Base-by-base conservation (phyloP, 2,329 filamentous ascomycete genomes). In the Chaetomium olivaceum region DNA sequence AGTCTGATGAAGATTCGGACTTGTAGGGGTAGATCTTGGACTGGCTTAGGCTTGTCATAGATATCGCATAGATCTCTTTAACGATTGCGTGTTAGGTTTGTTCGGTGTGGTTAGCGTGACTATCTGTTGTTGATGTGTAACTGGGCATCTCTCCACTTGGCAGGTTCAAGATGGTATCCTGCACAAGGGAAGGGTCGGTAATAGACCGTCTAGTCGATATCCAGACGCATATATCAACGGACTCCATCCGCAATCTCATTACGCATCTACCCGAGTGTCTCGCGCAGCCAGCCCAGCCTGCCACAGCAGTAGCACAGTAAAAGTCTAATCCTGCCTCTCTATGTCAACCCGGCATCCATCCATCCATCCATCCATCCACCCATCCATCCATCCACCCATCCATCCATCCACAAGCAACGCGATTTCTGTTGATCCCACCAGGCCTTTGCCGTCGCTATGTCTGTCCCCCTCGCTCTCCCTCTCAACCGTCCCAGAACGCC, bases 1-100 rank as follows among this genome's bases (percentile, higher is more conserved):
- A 27, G 2, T 64, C 62, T 39, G 62, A 61, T 27, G 63, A 62
- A 4, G 63, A 65, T 12, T 6, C 11, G 19, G 63, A 65, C 16
- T 61, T 31, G 48, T 51, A 12, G 3, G 31, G 61, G 23, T 48
- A 54, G 50, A 43, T 11, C 5, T 60, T 25, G 23, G 29, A 29
- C 27, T 3, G 4, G 39, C 12, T 33, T n/a, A 36, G 48, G 39
- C 36, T 23, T 48, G 57, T 12, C 33, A 25, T 62, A 62, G 61
- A 62, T n/a, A 12, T 62, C 16, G 48, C 55, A 60, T 27, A 61
- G 43, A 62, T n/a, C 31, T n/a, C 14, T 29, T 27, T 52, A 11
- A 16, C 25, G 12, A 52, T 21, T 16, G 50, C 50, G 19, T 52
- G 5, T 12, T 52, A 1, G 48, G 11, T 5, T 6, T 27, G 14